Conservation (phyloP, 1,284 basidiomycete genomes). For the Tranzscheliella williamsii region DNA sequence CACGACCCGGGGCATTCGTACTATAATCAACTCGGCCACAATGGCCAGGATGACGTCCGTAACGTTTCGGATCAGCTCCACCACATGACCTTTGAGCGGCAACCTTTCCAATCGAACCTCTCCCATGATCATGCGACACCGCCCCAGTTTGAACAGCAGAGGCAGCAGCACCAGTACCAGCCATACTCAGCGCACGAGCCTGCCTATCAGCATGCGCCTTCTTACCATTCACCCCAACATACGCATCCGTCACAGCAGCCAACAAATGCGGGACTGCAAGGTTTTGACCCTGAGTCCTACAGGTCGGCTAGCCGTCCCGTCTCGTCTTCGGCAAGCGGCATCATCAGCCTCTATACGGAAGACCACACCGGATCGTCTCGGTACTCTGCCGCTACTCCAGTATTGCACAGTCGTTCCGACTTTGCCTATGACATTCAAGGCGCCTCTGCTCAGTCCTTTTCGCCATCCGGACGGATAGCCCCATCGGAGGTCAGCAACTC, state of each 20-base stretch:
- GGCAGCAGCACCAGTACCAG: conserved; percentile 1
- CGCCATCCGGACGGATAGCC: too few relatives aligned
- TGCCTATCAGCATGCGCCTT: background rate
- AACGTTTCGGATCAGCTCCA: background rate
- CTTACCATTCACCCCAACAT: background rate
- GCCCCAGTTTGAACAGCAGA: background rate
- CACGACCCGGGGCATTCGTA: too few relatives aligned
- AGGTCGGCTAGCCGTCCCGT: conserved; percentile 11
- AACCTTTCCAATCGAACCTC: background rate
- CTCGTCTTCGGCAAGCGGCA: conserved; percentile 37
- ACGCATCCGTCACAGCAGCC: too few relatives aligned
- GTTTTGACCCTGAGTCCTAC: background rate
- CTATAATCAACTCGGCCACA: too few relatives aligned
- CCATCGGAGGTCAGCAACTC: too few relatives aligned
- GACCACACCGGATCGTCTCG: too few relatives aligned
- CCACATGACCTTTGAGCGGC: background rate
- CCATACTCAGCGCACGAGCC: background rate
- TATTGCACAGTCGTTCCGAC: too few relatives aligned
- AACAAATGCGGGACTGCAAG: too few relatives aligned
- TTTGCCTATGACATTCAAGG: too few relatives aligned
- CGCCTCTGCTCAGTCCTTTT: too few relatives aligned
- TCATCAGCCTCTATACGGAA: conserved; percentile 43
- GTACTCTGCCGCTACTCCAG: too few relatives aligned
- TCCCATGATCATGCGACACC: background rate
- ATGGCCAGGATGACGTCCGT: too few relatives aligned